Conservation (phyloP, 2,329 filamentous ascomycete genomes). For the Aspergillus sp. region DNA sequence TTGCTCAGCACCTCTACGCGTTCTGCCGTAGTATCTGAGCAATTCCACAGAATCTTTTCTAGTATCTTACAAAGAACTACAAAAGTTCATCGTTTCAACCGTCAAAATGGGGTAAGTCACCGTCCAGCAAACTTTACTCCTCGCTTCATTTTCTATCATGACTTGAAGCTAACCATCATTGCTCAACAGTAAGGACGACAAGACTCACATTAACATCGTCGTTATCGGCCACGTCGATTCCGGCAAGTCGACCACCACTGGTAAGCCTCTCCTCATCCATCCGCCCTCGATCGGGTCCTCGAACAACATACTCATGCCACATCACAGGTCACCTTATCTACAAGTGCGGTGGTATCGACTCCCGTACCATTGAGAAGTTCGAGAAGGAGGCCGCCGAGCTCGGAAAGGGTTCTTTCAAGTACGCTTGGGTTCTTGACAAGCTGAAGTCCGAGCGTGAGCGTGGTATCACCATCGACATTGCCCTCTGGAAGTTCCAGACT, state of each 20-base stretch:
- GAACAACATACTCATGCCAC: constrained; percentile 3
- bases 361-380: constrained; percentile 99
- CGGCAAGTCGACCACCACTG: constrained; percentile 95
- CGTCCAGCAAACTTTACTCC: not conserved
- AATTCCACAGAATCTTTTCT: constrained; percentile 41
- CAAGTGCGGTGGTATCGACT: constrained; percentile 99
- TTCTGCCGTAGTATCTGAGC: constrained; percentile 51
- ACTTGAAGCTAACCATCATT: not conserved
- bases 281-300: constrained; percentile 12
- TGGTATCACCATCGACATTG: constrained; percentile 99
- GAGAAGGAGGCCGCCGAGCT: constrained; percentile 99
- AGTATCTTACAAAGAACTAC: constrained; percentile 49
- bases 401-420: constrained; percentile 99
- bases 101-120: constrained; percentile 60
- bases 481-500: constrained; percentile 99
- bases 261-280: constrained; percentile 54
- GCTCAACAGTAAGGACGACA: constrained; percentile 78
- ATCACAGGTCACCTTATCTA: constrained; percentile 90
- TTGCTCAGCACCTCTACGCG: constrained; percentile 51
- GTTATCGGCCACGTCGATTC: constrained; percentile 99
- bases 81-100: constrained; percentile 43
- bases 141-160: not conserved
- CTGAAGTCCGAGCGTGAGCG: constrained; percentile 99
- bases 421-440: constrained; percentile 99
- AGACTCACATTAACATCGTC: constrained; percentile 96